These are phyloP conservation scores for Fusarium musae DNA, from an alignment of 2,329 filamentous ascomycete species.

Conservation along the genomic window DNA sequence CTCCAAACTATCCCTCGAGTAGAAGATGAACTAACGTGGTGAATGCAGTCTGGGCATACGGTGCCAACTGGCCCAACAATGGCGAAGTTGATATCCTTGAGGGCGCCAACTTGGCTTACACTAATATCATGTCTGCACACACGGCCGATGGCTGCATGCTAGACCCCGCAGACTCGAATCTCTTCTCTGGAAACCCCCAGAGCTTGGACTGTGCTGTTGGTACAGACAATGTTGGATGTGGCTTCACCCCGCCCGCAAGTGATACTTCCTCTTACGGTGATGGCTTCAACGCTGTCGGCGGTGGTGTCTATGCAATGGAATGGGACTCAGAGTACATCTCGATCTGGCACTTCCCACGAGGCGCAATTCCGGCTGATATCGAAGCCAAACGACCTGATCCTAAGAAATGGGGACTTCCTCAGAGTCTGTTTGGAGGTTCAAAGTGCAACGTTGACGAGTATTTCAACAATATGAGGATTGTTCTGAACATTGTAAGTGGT, in stretches of 20 bases:
- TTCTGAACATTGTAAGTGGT: conserved; percentile 70
- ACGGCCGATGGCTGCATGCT: conserved; percentile 56
- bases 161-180: conserved; percentile 25
- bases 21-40: conserved; percentile 7
- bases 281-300: conserved; percentile 72
- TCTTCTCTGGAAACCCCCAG: conserved; percentile 44
- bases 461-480: conserved; percentile 77
- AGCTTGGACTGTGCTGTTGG: conserved; percentile 53
- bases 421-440: conserved; percentile 73
- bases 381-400: conserved; percentile 69
- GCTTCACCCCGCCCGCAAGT: conserved; percentile 52
- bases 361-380: conserved; percentile 73
- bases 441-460: conserved; percentile 72
- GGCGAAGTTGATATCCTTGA: conserved; percentile 79
- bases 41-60: conserved; percentile 62
- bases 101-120: conserved; percentile 70
- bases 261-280: conserved; percentile 66
- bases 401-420: conserved; percentile 72
- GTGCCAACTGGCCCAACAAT: conserved; percentile 66
- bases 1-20: neutral
- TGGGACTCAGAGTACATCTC: conserved; percentile 77
- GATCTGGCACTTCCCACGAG: conserved; percentile 81
- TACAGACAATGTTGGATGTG: conserved; percentile 56
- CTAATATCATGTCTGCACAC: conserved; percentile 72
- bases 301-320: conserved; percentile 76